phyloP scores from a whole-genome alignment of 2,329 filamentous ascomycete genomes.

The Triangularia setosa region DNA sequence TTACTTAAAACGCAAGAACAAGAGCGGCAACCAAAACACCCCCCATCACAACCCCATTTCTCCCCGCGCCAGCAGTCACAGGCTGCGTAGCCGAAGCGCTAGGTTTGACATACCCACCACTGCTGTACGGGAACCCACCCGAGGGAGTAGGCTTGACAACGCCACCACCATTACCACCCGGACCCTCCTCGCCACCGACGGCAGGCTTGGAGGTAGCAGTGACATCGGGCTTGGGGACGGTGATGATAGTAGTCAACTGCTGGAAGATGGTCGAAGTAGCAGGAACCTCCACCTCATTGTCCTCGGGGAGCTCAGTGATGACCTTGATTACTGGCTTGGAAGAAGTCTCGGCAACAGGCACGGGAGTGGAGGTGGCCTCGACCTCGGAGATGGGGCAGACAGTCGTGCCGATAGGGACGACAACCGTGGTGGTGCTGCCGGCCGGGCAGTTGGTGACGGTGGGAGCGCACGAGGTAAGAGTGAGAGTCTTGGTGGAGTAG shows the following conservation, averaged over 20 bases:
- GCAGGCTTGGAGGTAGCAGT: background rate
- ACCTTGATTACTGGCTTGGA: background rate
- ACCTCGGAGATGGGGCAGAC: conserved; percentile 28
- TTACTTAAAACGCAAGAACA: conserved; percentile 20
- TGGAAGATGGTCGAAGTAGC: conserved; percentile 18
- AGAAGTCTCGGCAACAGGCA: background rate
- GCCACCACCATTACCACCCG: too few species aligned
- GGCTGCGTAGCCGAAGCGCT: conserved; percentile 11
- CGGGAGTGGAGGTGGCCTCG: background rate
- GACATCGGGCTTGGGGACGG: conserved; percentile 17
- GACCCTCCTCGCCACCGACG: background rate
- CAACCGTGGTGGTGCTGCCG: conserved; percentile 32
- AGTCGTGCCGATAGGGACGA: conserved; percentile 35
- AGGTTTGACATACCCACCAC: conserved; percentile 2
- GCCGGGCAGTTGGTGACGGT: conserved; percentile 40
- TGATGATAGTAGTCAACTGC: conserved; percentile 21
- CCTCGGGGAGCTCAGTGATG: conserved; percentile 1
- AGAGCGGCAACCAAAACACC: conserved; percentile 21
- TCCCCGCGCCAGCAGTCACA: conserved; percentile 25
- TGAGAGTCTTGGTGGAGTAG: conserved; percentile 33
- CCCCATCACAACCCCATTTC: conserved; percentile 21
- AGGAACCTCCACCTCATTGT: conserved; percentile 10
- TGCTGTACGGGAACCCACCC: conserved; percentile 7
- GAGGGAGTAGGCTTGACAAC: conserved; percentile 2
- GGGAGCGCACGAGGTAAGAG: conserved; percentile 32